phyloP scores from a whole-genome alignment of 2,329 filamentous ascomycete genomes.

The Fusarium drepaniforme region DNA sequence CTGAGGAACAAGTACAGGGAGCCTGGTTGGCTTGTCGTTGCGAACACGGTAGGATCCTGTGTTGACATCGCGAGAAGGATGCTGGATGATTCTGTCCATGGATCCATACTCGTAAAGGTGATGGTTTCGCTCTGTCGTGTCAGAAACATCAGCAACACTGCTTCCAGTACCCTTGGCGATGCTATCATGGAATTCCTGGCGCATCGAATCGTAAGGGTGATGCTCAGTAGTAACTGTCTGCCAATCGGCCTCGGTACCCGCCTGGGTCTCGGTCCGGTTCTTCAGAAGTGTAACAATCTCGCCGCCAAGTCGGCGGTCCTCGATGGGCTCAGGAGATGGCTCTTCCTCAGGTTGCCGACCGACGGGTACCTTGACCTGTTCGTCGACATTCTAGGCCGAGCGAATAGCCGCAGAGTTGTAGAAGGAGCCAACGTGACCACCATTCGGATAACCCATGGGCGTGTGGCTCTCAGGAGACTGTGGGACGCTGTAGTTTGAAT shows the following conservation, averaged over 20 bases:
- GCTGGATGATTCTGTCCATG: conserved; percentile 44
- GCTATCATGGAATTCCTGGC: conserved; percentile 38
- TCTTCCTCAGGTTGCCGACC: conserved; percentile 27
- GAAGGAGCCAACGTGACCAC: conserved; percentile 43
- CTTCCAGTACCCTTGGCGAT: conserved; percentile 52
- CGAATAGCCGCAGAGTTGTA: conserved; percentile 53
- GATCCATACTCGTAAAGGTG: conserved; percentile 38
- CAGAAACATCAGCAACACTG: conserved; percentile 61
- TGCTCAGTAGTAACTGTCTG: conserved; percentile 51
- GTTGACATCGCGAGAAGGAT: conserved; percentile 30
- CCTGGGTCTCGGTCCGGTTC: conserved; percentile 22
- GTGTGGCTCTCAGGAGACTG: conserved; percentile 9
- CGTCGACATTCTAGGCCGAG: conserved; percentile 56
- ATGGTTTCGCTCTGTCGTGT: conserved; percentile 40
- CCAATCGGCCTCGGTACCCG: conserved; percentile 48
- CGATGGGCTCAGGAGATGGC: conserved; percentile 2
- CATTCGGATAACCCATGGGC: conserved; percentile 8
- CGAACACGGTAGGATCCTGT: conserved; percentile 35
- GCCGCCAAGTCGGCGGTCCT: conserved; percentile 21
- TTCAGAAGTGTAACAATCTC: conserved; percentile 36
- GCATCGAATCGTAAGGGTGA: conserved; percentile 33
- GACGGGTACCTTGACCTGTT: conserved; percentile 53
- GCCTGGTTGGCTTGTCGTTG: conserved; percentile 37
- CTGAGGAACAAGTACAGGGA: conserved; percentile 38
- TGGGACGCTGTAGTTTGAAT: conserved; percentile 12